Evolutionary conservation across 768 basidiomycete genomes (phyloP).

Genomic region (Suillus brevipes): DNA sequence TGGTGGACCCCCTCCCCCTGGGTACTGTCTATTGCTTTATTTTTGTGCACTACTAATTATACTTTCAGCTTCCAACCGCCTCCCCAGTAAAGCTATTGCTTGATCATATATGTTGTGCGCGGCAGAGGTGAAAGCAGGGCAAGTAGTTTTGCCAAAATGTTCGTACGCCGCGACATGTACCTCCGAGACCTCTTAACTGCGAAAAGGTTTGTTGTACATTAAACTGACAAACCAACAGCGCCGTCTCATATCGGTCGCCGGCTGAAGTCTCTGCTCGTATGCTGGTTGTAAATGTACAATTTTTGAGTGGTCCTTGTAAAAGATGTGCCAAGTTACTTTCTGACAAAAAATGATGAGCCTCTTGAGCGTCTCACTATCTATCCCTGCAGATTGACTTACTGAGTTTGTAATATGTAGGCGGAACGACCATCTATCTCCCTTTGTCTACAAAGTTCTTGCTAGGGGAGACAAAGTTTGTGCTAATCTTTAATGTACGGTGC

Average conservation of each 20-base stretch:
- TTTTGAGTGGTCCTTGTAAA: not conserved
- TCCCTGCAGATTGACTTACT: not conserved
- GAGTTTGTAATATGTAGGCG: not conserved
- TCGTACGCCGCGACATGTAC: conserved; percentile 27
- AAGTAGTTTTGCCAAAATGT: conserved; percentile 25
- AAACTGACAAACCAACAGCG: conserved; percentile 26
- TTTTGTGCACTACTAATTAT: conserved; percentile 9
- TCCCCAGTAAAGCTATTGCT: conserved; percentile 35
- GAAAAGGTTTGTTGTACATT: conserved; percentile 31
- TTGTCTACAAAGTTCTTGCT: not conserved
- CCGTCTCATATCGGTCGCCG: conserved; percentile 20
- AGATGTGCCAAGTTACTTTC: not conserved
- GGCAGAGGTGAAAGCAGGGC: conserved; percentile 24
- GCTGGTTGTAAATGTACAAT: not conserved
- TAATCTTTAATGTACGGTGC: not conserved
- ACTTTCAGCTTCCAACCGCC: conserved; percentile 47
- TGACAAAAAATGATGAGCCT: not conserved
- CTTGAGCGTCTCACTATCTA: not conserved
- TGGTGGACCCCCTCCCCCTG: conserved; percentile 80
- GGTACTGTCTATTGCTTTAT: conserved; percentile 43
- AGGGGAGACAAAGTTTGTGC: not conserved
- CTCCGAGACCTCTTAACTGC: conserved; percentile 15
- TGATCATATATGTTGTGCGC: conserved; percentile 12
- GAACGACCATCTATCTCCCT: not conserved
- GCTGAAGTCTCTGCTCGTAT: conserved; percentile 14